A percentile compares a stretch with the other conserved stretches of the same genome.
Conservation (phyloP, 768 basidiomycete genomes). For the Mycena albidolilacea region DNA sequence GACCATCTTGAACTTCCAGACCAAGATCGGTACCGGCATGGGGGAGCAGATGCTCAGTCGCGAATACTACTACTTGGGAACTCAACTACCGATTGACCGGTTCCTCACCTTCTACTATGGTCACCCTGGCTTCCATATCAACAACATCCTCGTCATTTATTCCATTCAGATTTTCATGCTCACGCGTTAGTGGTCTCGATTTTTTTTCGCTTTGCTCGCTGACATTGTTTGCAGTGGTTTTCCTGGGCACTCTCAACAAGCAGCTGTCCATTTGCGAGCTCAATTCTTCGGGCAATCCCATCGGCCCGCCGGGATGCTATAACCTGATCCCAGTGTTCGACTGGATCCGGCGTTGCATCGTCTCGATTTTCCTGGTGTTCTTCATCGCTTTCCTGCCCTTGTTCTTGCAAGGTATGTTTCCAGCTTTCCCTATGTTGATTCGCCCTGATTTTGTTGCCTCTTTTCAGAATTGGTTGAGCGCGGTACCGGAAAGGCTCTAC, state of each 20-base stretch:
- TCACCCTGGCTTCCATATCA: constrained; percentile 99
- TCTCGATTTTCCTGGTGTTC: constrained; percentile 99
- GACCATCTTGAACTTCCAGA: constrained; percentile 99
- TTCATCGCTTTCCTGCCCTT: constrained; percentile 97
- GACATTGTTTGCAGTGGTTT: constrained; percentile 72
- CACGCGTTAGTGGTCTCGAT: constrained; percentile 72
- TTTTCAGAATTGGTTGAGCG: constrained; percentile 91
- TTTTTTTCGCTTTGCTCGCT: constrained; percentile 21
- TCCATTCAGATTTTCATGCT: constrained; percentile 99
- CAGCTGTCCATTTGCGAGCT: constrained; percentile 90
- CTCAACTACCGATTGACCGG: constrained; percentile 96
- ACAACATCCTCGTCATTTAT: constrained; percentile 99
- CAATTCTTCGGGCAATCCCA: constrained; percentile 84
- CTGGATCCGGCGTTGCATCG: constrained; percentile 97
- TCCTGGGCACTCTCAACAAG: constrained; percentile 97
- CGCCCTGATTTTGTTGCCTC: constrained; percentile 14
- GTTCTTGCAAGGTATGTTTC: constrained; percentile 88
- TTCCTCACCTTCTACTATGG: constrained; percentile 99
- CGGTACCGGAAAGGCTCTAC: constrained; percentile 93
- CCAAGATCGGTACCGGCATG: constrained; percentile 99
- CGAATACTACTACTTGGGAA: constrained; percentile 99
- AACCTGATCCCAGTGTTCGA: constrained; percentile 97
- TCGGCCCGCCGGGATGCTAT: constrained; percentile 95
- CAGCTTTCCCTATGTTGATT: background rate
- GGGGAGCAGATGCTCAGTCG: constrained; percentile 99